phyloP scores from a whole-genome alignment of 2,329 filamentous ascomycete genomes.

The Fusarium torreyae region DNA sequence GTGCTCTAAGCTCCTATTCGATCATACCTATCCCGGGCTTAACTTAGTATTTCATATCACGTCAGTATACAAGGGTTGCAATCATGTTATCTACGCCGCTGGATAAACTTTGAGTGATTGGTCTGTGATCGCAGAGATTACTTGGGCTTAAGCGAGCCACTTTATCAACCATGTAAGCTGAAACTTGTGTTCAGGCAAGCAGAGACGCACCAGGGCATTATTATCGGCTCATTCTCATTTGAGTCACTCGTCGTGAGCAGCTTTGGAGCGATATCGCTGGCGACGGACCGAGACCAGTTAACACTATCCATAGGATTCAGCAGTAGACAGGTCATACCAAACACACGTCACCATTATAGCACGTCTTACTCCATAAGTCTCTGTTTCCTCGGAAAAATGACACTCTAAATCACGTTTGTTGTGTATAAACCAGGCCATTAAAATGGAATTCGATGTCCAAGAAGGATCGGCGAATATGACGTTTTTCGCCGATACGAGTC shows the following conservation, averaged over 20 bases:
- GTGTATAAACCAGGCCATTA: not conserved
- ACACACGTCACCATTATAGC: not conserved
- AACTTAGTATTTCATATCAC: too few relatives aligned
- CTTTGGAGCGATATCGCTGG: not conserved
- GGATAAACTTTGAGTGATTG: too few relatives aligned
- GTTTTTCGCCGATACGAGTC: slow-evolving; percentile 2
- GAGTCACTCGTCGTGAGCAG: not conserved
- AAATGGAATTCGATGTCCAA: not conserved
- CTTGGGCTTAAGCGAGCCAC: too few relatives aligned
- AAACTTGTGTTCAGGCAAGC: not conserved
- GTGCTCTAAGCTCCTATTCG: too few relatives aligned
- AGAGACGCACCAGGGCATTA: not conserved
- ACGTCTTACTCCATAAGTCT: not conserved
- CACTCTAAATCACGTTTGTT: not conserved
- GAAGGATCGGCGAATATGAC: not conserved
- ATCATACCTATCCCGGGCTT: too few relatives aligned
- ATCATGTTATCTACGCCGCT: too few relatives aligned
- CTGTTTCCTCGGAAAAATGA: not conserved
- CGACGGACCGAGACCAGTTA: too few relatives aligned
- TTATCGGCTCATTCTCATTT: not conserved
- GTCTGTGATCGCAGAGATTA: too few relatives aligned
- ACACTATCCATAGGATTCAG: not conserved
- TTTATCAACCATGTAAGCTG: too few relatives aligned
- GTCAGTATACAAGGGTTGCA: too few relatives aligned
- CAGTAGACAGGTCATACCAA: not conserved